These are phyloP conservation scores for Zasmidium citrigriseum DNA, from an alignment of 2,329 filamentous ascomycete genomes.

Conservation along the genomic window DNA sequence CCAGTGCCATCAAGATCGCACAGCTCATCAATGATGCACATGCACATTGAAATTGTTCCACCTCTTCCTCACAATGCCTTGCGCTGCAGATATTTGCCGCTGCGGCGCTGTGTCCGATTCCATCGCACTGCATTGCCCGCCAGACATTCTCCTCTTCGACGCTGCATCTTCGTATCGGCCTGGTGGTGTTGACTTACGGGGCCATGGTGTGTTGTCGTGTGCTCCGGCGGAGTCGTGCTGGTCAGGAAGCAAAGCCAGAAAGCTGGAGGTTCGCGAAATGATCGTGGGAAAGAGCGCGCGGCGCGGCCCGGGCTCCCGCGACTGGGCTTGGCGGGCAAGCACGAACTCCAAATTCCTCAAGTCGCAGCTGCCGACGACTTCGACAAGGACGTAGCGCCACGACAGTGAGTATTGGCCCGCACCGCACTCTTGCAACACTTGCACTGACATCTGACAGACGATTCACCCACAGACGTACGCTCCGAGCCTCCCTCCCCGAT, in stretches of 20 bases:
- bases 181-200: conserved; percentile 22
- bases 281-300: neutral
- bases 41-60: no score
- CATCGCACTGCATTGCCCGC: conserved; percentile 4
- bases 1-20: neutral
- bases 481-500: neutral
- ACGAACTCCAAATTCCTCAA: neutral
- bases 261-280: neutral
- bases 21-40: no score
- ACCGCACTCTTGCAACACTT: neutral
- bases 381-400: conserved; percentile 12
- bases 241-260: neutral
- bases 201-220: conserved; percentile 27
- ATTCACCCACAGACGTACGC: conserved; percentile 14
- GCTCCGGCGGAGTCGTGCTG: conserved; percentile 5
- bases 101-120: conserved; percentile 1
- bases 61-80: neutral
- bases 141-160: neutral
- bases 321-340: neutral
- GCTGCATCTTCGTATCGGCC: conserved; percentile 11
- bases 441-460: conserved; percentile 15
- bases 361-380: neutral
- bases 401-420: conserved; percentile 7
- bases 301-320: neutral
- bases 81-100: neutral